Percentiles rank a stretch among this genome's conserved stretches.
Conservation (phyloP, 441 rosid genomes). For the Syzygium syzygioides region DNA sequence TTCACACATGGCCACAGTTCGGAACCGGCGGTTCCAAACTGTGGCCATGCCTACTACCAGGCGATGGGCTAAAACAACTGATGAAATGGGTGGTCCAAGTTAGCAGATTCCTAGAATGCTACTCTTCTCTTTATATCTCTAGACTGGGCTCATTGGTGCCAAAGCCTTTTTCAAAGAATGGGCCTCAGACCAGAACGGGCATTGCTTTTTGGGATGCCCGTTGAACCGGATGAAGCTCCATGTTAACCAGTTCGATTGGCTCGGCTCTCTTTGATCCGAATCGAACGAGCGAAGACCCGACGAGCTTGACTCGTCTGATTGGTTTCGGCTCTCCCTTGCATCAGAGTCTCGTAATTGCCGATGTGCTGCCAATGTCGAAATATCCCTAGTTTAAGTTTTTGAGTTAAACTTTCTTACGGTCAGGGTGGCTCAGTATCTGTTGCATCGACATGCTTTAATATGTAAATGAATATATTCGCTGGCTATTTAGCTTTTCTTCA, state of each 20-base stretch:
- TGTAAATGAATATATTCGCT: fast-evolving
- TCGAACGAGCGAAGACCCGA: too few species aligned
- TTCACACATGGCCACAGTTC: too few species aligned
- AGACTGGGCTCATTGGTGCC: not conserved
- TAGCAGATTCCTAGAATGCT: not conserved
- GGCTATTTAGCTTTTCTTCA: not conserved
- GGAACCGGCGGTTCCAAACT: too few species aligned
- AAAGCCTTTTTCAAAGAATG: not conserved
- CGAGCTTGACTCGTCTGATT: too few species aligned
- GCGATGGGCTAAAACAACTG: not conserved
- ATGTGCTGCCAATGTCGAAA: not conserved
- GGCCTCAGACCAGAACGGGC: not conserved
- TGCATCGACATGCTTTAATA: not conserved
- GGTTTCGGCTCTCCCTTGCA: not conserved
- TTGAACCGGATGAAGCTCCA: not conserved
- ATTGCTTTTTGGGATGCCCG: not conserved
- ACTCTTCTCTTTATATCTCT: not conserved
- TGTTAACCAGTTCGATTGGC: not conserved
- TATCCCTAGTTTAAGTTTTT: not conserved
- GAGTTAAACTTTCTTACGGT: fast-evolving
- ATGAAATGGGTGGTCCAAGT: not conserved
- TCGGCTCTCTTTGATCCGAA: too few species aligned
- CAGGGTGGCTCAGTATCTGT: fast-evolving
- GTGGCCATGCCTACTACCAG: not conserved
- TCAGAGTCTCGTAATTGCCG: fast-evolving